phyloP scores from a whole-genome alignment of 495 filamentous ascomycete genomes.

The Penicillium verhagenii region DNA sequence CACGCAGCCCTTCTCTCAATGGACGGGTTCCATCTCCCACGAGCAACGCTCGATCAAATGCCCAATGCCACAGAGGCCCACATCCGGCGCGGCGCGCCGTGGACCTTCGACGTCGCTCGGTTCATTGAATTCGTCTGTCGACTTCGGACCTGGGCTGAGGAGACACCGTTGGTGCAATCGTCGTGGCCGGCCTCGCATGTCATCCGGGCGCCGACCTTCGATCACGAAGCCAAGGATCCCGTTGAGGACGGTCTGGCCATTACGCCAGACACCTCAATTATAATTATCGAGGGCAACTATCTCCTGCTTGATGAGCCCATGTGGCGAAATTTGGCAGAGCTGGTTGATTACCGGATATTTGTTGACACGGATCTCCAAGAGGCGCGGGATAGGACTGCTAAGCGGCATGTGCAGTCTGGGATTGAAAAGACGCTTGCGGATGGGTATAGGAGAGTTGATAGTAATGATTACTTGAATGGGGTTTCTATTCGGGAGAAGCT shows the following conservation, averaged over 20 bases:
- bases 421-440: constrained; percentile 42
- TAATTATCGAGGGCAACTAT: constrained; percentile 43
- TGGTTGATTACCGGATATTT: constrained; percentile 37
- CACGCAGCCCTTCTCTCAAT: constrained; percentile 36
- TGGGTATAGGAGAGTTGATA: constrained; percentile 37
- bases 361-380: constrained; percentile 35
- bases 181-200: constrained; percentile 6
- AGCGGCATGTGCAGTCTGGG: constrained; percentile 36
- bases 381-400: constrained; percentile 35
- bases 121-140: constrained; percentile 28
- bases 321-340: constrained; percentile 25
- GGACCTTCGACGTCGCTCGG: constrained; percentile 39
- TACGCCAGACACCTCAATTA: constrained; percentile 27
- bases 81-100: constrained; percentile 39
- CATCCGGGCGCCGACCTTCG: constrained; percentile 36
- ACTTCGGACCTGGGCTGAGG: constrained; percentile 25
- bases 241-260: constrained; percentile 35
- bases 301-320: constrained; percentile 32
- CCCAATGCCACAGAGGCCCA: constrained; percentile 38
- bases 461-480: constrained; percentile 45
- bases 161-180: constrained; percentile 13
- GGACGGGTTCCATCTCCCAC: constrained; percentile 45
- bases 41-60: constrained; percentile 33
- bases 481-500: constrained; percentile 27
- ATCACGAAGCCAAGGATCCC: constrained; percentile 42